Evolutionary conservation across 805 yeast genomes (phyloP).

Genomic region (Wickerhamomyces bovis): DNA sequence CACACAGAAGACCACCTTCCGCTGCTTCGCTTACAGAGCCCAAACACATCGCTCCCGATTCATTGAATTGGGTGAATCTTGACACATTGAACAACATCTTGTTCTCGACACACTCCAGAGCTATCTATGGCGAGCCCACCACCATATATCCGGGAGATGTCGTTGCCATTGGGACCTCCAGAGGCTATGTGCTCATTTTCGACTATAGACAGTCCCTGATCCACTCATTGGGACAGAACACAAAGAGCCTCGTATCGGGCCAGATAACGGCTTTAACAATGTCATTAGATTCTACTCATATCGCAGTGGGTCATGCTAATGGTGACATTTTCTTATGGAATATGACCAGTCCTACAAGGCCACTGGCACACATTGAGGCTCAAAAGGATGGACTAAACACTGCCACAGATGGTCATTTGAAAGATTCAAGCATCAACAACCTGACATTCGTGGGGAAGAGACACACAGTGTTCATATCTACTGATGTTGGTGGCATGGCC

Average conservation of each 20-base stretch:
- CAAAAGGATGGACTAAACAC: slow-evolving; percentile 12
- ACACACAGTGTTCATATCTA: slow-evolving; percentile 49
- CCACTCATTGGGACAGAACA: slow-evolving; percentile 31
- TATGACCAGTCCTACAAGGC: slow-evolving; percentile 30
- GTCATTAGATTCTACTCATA: slow-evolving; percentile 61
- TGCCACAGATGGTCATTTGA: slow-evolving; percentile 27
- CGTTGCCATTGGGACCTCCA: slow-evolving; percentile 63
- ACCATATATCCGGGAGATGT: slow-evolving; percentile 37
- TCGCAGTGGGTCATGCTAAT: slow-evolving; percentile 61
- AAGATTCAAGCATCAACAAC: slow-evolving; percentile 31
- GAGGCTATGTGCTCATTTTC: slow-evolving; percentile 61
- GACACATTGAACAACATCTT: slow-evolving; percentile 31
- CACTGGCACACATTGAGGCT: slow-evolving; percentile 20
- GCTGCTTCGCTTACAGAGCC: background rate
- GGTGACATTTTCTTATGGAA: slow-evolving; percentile 75
- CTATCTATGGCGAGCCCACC: slow-evolving; percentile 47
- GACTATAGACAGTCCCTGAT: slow-evolving; percentile 59
- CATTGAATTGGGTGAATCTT: slow-evolving; percentile 34
- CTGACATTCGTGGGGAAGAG: slow-evolving; percentile 43
- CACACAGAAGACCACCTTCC: background rate
- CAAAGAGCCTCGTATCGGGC: slow-evolving; percentile 32
- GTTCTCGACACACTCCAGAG: slow-evolving; percentile 27
- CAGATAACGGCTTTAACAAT: slow-evolving; percentile 49
- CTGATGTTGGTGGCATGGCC: slow-evolving; percentile 52
- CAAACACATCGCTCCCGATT: background rate